Evolutionary conservation across 768 basidiomycete species (phyloP).

Genomic region (Fomitopsis pulvina): DNA sequence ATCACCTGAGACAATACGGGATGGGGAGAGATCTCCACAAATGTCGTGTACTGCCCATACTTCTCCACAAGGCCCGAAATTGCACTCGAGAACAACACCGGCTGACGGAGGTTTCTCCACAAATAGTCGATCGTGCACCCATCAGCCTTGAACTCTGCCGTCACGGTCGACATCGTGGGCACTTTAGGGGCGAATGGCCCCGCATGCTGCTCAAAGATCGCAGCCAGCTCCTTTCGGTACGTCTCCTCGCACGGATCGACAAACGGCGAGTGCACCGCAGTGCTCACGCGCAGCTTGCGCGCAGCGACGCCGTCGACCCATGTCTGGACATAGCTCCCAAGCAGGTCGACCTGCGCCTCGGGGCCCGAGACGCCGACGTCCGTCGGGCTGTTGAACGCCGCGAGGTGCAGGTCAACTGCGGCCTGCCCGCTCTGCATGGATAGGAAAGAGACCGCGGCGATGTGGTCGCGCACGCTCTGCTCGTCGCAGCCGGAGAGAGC

Average conservation of each 20-base stretch:
- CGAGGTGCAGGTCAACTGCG: slow-evolving; percentile 3
- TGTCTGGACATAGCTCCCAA: slow-evolving; percentile 15
- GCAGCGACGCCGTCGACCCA: slow-evolving; percentile 26
- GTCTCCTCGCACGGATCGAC: slow-evolving; percentile 31
- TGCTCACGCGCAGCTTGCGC: slow-evolving; percentile 27
- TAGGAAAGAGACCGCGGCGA: slow-evolving; percentile 11
- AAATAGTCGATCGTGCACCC: slow-evolving; percentile 30
- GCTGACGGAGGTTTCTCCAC: slow-evolving; percentile 31
- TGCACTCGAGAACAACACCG: slow-evolving; percentile 31
- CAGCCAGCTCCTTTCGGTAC: slow-evolving; percentile 22
- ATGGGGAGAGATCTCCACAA: slow-evolving; percentile 35
- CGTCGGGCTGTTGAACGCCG: slow-evolving; percentile 4
- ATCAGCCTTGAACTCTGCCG: slow-evolving; percentile 18
- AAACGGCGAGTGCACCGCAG: slow-evolving; percentile 33
- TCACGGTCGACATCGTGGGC: slow-evolving; percentile 31
- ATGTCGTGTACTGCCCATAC: slow-evolving; percentile 18
- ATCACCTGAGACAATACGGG: slow-evolving; percentile 32
- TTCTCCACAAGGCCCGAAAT: slow-evolving; percentile 18
- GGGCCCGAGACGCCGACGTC: slow-evolving; percentile 7
- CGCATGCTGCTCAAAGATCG: slow-evolving; percentile 28
- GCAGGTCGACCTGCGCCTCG: slow-evolving; percentile 17
- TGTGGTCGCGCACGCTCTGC: slow-evolving; percentile 20
- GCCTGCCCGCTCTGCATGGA: background rate
- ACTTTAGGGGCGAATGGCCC: slow-evolving; percentile 21
- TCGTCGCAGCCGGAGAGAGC: slow-evolving; percentile 30